Evolutionary conservation across 2,329 filamentous ascomycete species (phyloP), one percentile per base, ranked within the genome.

Genomic region (Aspergillus sp.): DNA sequence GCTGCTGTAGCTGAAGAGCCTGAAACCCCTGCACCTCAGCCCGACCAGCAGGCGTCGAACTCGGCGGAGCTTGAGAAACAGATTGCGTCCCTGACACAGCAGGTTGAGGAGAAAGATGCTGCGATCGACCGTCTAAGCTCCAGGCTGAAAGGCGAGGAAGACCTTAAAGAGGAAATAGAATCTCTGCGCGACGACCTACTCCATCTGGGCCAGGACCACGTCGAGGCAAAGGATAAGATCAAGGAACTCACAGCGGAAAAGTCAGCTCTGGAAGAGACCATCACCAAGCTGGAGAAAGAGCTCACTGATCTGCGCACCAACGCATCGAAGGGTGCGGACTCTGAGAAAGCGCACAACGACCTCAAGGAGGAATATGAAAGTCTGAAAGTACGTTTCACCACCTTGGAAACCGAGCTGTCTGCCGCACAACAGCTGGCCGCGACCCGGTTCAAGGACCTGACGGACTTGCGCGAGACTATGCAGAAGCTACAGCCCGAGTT

Each of bases 401-500:
- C 82, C 0, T 71, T 96, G 16, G 86, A 95, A 65, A 89, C 87
- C 0, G 93, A 99, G 65, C 80, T 97, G 3, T 87, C 85, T 2
- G 91, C 91, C 2, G 88, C 92, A 0, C 86, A 96, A 67, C 85
- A 95, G 70, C 81, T 97, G 11, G 90, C 94, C 0, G 87, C 95
- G 55, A 87, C 83, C 14, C 82, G 94, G 26, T 97, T 91, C 76
- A 95, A 91, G 69, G 92, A 97, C 54, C 76, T 96, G 1, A 86
- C 86, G 0, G 89, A 95, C 24, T 76, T 96, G 43, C 82, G 87
- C 17, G 88, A 93, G 55, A 79, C 92, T 2, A 72, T 96, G 26
- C 86, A 91, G 59, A 95, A 94, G 68, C 82, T 88, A 0, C 92
- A 96, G 65, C 88, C 90, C 0, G 93, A 99, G 71, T 76, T 97